Base-by-base conservation (phyloP, 1,139 yeast species). In the Suhomyces taliae region DNA sequence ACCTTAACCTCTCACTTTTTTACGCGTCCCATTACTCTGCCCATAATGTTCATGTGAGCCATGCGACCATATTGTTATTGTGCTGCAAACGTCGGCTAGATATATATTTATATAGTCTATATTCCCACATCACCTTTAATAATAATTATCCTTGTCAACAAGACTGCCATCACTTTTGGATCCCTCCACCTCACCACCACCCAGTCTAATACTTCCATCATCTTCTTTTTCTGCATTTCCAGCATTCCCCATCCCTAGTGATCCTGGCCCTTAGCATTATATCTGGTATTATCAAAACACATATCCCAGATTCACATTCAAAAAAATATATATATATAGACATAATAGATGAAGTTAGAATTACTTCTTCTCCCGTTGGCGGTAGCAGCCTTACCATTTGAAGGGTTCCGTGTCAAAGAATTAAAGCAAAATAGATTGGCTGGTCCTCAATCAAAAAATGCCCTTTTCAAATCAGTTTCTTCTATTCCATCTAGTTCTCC, bases 401-500 rank as follows among this genome's bases (percentile, higher is more conserved):
- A 29, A 29, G 32, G 32, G 32, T 29, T 29, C n/a, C 32, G 32
- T 29, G n/a, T 11, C 32, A 29, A 29, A 4, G 32, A 29, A 29
- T 29, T 29, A 29, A 9, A 9, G n/a, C n/a, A 9, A 9, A 29
- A 29, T 29, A 29, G 5, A 29, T 29, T 29, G 32, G 32, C 32
- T 9, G 32, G 9, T 11, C 32, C 9, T 29, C 32, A 29, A 29
- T 29, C 32, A 9, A 29, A 29, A 29, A 29, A 29, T 29, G 32
- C 32, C n/a, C 38, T 35, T 19, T 38, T 35, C 12, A 11, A 26
- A 14, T n/a, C 36, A 19, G n/a, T 38, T 8, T 19, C 45, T 4
- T 19, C 15, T 11, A 27, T 43, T 9, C 36, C 45, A 6, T 24
- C 47, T 1, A 52, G 60, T 7, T 56, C 56, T 8, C 66, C 67